These are phyloP conservation scores for Microbotryum violaceum DNA, from an alignment of 1,284 basidiomycete genomes.

Conservation along the genomic window DNA sequence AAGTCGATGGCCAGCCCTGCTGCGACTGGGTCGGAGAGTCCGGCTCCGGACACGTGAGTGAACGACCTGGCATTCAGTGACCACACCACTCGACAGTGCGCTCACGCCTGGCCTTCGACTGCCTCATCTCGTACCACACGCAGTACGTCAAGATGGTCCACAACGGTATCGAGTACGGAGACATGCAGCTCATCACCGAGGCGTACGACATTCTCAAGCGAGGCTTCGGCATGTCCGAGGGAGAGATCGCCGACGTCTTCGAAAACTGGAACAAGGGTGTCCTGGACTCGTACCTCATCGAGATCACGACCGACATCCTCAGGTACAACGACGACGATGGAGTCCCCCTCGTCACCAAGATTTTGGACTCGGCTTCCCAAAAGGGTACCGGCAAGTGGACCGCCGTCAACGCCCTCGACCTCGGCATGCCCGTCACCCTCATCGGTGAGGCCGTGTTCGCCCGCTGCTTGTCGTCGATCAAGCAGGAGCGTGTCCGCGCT, in stretches of 20 bases:
- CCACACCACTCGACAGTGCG: neutral
- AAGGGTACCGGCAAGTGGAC: conserved; percentile 99
- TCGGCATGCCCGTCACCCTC: conserved; percentile 82
- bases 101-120: neutral
- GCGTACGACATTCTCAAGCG: conserved; percentile 97
- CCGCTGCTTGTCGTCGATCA: conserved; percentile 91
- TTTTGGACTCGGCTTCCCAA: conserved; percentile 92
- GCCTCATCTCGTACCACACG: neutral
- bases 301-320: conserved; percentile 93
- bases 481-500: conserved; percentile 91
- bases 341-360: conserved; percentile 80
- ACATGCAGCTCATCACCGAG: conserved; percentile 99
- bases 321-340: conserved; percentile 96
- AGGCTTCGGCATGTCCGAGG: conserved; percentile 74
- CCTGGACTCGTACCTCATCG: conserved; percentile 97
- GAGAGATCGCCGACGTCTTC: conserved; percentile 69
- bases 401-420: conserved; percentile 93
- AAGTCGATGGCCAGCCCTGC: conserved; percentile 92
- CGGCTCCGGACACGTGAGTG: conserved; percentile 65
- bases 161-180: conserved; percentile 93
- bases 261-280: conserved; percentile 91
- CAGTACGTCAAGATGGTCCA: conserved; percentile 94
- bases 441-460: conserved; percentile 99
- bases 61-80: neutral
- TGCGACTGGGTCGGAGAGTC: conserved; percentile 99